Evolutionary conservation across 495 filamentous ascomycete genomes (phyloP).

Genomic region (Copromyces sp.): DNA sequence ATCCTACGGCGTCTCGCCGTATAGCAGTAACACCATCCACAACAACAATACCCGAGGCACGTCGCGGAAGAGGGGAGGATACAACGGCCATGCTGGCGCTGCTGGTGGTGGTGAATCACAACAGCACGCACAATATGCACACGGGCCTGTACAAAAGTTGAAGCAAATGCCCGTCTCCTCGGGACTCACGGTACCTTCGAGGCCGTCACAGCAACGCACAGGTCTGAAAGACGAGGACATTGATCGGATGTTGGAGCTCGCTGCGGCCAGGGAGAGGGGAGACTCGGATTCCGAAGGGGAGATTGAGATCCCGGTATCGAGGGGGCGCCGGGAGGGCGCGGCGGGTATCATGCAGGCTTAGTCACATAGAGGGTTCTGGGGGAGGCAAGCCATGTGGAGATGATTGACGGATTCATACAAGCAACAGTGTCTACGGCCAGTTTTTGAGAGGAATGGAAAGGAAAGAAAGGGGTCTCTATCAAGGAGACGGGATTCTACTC

Average conservation of each 20-base stretch:
- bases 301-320: slow-evolving; percentile 30
- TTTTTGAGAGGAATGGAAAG: neutral
- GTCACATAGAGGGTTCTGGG: neutral
- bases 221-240: slow-evolving; percentile 33
- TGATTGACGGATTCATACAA: neutral
- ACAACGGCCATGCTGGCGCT: slow-evolving; percentile 20
- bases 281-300: slow-evolving; percentile 41
- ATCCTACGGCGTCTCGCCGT: slow-evolving; percentile 2
- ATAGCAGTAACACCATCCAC: slow-evolving; percentile 25
- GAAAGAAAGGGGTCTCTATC: neutral
- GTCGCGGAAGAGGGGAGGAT: slow-evolving; percentile 22
- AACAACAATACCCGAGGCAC: slow-evolving; percentile 28
- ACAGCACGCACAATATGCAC: neutral
- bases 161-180: slow-evolving; percentile 31
- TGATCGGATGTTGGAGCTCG: slow-evolving; percentile 37
- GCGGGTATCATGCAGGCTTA: neutral
- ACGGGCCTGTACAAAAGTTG: slow-evolving; percentile 3
- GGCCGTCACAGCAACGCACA: slow-evolving; percentile 15
- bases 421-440: neutral
- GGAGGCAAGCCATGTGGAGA: neutral
- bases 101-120: neutral
- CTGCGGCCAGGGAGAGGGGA: slow-evolving; percentile 20
- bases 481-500: neutral
- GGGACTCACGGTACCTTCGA: slow-evolving; percentile 26
- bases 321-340: slow-evolving; percentile 21